phyloP scores from a whole-genome alignment of 345 rosid genomes.

The Eucalyptus curtisii region DNA sequence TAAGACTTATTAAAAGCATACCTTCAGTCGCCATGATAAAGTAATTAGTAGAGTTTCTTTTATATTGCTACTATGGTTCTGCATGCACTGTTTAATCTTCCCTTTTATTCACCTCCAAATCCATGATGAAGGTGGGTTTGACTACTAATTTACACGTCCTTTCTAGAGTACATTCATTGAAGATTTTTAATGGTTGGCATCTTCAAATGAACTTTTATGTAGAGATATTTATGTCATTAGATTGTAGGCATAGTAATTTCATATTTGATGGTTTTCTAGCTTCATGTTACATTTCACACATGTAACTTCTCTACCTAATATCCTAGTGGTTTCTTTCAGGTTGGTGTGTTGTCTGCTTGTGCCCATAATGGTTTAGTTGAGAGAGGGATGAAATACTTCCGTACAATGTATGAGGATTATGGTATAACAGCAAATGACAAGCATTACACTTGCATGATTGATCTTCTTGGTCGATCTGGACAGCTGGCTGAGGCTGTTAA shows the following conservation, averaged over 20 bases:
- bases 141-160: background rate
- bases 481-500: slow-evolving; percentile 8
- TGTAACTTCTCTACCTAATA: background rate
- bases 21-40: background rate
- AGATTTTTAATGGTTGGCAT: background rate
- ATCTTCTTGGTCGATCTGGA: slow-evolving; percentile 21
- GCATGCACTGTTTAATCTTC: background rate
- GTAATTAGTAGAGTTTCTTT: background rate
- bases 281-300: background rate
- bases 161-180: background rate
- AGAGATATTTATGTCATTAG: background rate
- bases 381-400: slow-evolving; percentile 11
- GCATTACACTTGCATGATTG: slow-evolving; percentile 21
- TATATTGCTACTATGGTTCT: background rate
- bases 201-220: background rate
- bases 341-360: slow-evolving; percentile 18
- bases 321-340: background rate
- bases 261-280: background rate
- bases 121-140: background rate
- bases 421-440: slow-evolving; percentile 8
- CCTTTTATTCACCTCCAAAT: background rate
- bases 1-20: background rate
- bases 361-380: slow-evolving; percentile 22
- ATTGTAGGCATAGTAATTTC: background rate
- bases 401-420: slow-evolving; percentile 4